phyloP scores from a whole-genome alignment of 2,329 filamentous ascomycete species.

The Fusarium aywerte region DNA sequence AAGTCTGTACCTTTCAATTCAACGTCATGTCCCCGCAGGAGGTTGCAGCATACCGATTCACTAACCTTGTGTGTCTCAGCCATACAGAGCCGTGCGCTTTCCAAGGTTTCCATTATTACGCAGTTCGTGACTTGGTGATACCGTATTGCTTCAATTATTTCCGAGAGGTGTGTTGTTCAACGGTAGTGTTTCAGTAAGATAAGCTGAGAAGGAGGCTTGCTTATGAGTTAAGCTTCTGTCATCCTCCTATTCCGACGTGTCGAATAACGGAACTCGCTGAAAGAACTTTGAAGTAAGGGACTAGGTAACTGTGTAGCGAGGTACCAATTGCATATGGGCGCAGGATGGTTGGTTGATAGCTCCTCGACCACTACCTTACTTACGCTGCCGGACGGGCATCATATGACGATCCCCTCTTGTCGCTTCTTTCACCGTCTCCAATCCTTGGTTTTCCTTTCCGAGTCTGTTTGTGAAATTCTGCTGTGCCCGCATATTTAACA shows the following conservation, averaged over 20 bases:
- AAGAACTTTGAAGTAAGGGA: not conserved
- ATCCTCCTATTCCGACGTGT: not conserved
- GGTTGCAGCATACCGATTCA: constrained; percentile 6
- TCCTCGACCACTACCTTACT: constrained; percentile 1
- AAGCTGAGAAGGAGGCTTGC: too few species aligned
- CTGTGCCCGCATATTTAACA: not conserved
- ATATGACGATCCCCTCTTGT: constrained; percentile 45
- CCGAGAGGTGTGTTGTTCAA: not conserved
- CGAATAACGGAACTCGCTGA: not conserved
- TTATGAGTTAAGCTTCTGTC: not conserved
- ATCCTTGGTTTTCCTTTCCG: constrained; percentile 5
- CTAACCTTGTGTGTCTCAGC: not conserved
- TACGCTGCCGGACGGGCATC: constrained; percentile 21
- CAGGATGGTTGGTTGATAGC: constrained; percentile 24
- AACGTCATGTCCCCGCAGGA: constrained; percentile 46
- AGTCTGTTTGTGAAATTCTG: not conserved
- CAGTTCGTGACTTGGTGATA: not conserved
- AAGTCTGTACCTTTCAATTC: constrained; percentile 33
- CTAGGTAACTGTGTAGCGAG: not conserved
- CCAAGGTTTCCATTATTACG: constrained; percentile 5
- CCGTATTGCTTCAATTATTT: not conserved
- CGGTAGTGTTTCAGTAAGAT: not conserved
- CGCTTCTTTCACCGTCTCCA: constrained; percentile 23
- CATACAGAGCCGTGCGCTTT: constrained; percentile 9
- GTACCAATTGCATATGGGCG: not conserved